A percentile compares a stretch with the other conserved stretches of the same genome.
Evolutionary conservation across 345 rosid species (phyloP).

Genomic region (Lenwebbia sp.): DNA sequence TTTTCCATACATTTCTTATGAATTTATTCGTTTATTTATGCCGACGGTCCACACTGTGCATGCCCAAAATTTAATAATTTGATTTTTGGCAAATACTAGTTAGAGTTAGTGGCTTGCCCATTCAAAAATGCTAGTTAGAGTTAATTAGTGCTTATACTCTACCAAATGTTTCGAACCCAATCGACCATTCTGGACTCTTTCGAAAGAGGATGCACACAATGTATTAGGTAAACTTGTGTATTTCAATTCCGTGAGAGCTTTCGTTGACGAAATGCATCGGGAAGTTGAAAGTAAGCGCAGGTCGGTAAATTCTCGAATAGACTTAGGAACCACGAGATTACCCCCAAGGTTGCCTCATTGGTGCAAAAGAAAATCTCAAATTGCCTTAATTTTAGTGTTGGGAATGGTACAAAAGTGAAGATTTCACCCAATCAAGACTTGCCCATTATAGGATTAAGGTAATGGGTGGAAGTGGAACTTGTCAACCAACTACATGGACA

Average conservation of each 20-base stretch:
- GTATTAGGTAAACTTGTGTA: neutral
- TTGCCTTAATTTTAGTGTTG: neutral
- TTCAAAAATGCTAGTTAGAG: neutral
- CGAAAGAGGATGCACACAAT: neutral
- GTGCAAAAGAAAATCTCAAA: neutral
- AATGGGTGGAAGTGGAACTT: neutral
- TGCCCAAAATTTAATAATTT: neutral
- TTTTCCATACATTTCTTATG: neutral
- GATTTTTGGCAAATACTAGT: neutral
- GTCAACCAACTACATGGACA: neutral
- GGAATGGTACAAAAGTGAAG: neutral
- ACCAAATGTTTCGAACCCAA: neutral
- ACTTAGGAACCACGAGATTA: neutral
- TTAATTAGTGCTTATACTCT: neutral
- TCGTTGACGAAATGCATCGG: neutral
- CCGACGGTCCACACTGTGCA: neutral
- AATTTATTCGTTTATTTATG: neutral
- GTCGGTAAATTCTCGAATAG: neutral
- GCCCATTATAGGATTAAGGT: neutral
- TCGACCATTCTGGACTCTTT: neutral
- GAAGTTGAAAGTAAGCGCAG: neutral
- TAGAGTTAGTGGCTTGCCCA: neutral
- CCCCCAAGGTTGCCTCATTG: neutral
- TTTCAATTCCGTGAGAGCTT: neutral
- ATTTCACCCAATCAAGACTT: neutral